A percentile compares a stretch with the other conserved stretches of the same genome.
phyloP scores from a whole-genome alignment of 768 basidiomycete genomes.

The Mycena kentingensis region DNA sequence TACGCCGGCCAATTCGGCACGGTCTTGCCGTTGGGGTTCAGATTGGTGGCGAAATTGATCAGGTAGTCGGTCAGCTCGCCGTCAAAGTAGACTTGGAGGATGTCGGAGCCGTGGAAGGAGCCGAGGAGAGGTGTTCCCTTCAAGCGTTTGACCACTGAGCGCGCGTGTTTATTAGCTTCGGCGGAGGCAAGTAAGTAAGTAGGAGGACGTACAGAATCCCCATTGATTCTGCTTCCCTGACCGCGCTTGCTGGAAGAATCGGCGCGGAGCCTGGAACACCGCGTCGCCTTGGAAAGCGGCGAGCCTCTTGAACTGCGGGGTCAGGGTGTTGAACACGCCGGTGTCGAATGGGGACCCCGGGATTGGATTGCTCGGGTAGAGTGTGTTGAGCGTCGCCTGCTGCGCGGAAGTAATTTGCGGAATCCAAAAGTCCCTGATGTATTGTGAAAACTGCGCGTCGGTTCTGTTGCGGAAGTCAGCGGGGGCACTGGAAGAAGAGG shows the following conservation, averaged over 20 bases:
- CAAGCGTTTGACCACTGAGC: constrained; percentile 46
- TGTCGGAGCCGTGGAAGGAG: constrained; percentile 46
- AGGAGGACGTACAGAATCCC: constrained; percentile 32
- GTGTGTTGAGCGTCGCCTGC: constrained; percentile 23
- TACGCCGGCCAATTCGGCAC: constrained; percentile 50
- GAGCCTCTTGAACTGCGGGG: constrained; percentile 51
- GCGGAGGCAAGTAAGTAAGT: background rate
- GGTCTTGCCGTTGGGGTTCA: constrained; percentile 45
- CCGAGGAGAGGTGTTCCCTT: constrained; percentile 47
- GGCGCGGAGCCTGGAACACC: constrained; percentile 52
- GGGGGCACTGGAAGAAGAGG: background rate
- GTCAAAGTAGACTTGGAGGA: constrained; percentile 42
- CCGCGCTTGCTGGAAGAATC: constrained; percentile 46
- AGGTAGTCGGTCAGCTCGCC: constrained; percentile 49
- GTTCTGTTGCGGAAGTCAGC: constrained; percentile 24
- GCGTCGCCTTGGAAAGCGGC: constrained; percentile 49
- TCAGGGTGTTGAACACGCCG: constrained; percentile 38
- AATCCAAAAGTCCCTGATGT: constrained; percentile 22
- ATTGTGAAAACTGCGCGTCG: constrained; percentile 9
- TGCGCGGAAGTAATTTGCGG: constrained; percentile 22
- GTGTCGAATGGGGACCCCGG: constrained; percentile 53
- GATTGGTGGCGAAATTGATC: constrained; percentile 43
- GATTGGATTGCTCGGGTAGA: constrained; percentile 40
- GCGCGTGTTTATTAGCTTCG: background rate
- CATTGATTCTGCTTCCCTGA: constrained; percentile 44